Base-by-base conservation (phyloP, 208 protist species). In the Crithidia thermophila region DNA sequence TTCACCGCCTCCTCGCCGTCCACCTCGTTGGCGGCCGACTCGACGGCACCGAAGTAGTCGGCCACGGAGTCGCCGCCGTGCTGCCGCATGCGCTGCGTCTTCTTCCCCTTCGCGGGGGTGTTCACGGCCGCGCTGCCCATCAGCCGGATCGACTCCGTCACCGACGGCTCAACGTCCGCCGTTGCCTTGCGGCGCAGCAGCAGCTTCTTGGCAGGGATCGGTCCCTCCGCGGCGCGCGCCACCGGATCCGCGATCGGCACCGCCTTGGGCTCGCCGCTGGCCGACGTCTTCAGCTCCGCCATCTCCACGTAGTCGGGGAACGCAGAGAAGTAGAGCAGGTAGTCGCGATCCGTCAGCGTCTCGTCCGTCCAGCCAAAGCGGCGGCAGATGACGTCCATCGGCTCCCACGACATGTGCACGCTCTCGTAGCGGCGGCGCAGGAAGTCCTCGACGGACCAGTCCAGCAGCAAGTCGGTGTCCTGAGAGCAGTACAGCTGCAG, bases 331-430 rank as follows among this genome's bases (percentile, higher is more conserved):
- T 88, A 96, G 28, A 93, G 56, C 14, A 96, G 78, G 43, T 79
- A 87, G 68, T 96, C 91, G 45, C 88, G 81, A 56, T 88, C 79
- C 10, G 84, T 76, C 55, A 96, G 72, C 37, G 88, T 77, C 30
- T 91, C 81, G 46, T 71, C 57, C 36, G 75, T 80, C 91, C 91
- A 96, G 40, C 87, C 87, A 58, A 90, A 93, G 34, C 91, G 85
- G 62, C 79, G 81, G 57, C 76, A 84, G 23, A 96, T 83, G 23
- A 93, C 81, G 51, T 92, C 80, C 73, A 94, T 77, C 18, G 86
- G 88, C 75, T 96, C 88, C 91, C 91, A 96, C 60, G 91, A 96
- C 37, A 94, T 33, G 57, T 96, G 91, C 67, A 96, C 87, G 55
- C 91, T 92, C 72, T 96, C 91, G 74, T 96, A 96, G 58, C 91